Base-by-base conservation (phyloP, 495 filamentous ascomycete species). In the Pyrenopolyporus hunteri region DNA sequence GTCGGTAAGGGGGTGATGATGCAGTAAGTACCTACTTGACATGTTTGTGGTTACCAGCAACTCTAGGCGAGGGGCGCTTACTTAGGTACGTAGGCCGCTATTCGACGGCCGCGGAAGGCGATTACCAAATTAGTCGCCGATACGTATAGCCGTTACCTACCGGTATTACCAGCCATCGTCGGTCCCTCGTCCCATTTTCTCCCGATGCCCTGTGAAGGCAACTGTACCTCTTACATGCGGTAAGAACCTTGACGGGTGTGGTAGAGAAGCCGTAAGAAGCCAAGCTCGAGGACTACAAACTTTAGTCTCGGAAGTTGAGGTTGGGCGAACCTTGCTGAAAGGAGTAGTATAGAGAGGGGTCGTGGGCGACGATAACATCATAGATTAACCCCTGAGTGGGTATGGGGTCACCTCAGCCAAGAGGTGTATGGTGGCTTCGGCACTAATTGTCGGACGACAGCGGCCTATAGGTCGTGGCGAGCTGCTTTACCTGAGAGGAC, bases 381-480 rank as follows among this genome's bases (percentile, higher is more conserved):
- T 57, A 44, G 31, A 37, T 19, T 28, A 35, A 10, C 39, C 60
- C 52, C 53, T 48, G 42, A 45, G 28, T 1, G 36, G 28, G 6
- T 13, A 28, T 33, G 43, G 33, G 39, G 2, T 57, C 19, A 19
- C 19, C 33, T 51, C 1, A 14, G 7, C 4, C 36, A 37, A 22
- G 31, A 23, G 19, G 29, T 19, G n/a, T 10, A 35, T 25, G 16
- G 13, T 2, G 43, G 23, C 14, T 51, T 35, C 10, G 43, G 26
- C 26, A n/a, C 39, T 22, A 54, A 23, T 31, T 0, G 44, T 58
- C 54, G 54, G 45, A 56, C 56, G 37, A 60, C 56, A 14, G 25
- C 19, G 32, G 16, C 37, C 37, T 50, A 17, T 56, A 57, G 56
- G 52, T 56, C 43, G 42, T 55, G 13, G 50, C 51, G 37, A 46